Evolutionary conservation across 805 yeast genomes (phyloP).

Genomic region (Metschnikowia lunata): DNA sequence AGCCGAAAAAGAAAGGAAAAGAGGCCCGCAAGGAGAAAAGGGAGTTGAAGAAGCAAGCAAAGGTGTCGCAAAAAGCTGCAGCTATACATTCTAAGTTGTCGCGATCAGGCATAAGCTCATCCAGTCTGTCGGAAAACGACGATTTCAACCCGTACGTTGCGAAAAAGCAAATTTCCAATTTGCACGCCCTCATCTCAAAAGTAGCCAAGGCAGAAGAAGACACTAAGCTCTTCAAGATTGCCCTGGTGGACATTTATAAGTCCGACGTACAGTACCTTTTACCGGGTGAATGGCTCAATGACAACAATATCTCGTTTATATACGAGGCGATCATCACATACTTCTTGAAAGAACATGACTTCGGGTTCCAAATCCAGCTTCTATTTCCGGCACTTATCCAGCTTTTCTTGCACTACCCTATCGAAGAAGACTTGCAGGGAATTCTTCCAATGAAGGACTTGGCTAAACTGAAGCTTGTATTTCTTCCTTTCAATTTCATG

Average conservation of each 20-base stretch:
- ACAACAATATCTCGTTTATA: conserved; percentile 59
- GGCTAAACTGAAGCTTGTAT: conserved; percentile 42
- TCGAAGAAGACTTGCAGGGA: conserved; percentile 34
- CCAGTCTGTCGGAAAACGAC: not conserved
- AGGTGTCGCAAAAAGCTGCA: not conserved
- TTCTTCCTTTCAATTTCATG: conserved; percentile 66
- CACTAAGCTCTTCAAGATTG: conserved; percentile 42
- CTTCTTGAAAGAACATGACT: conserved; percentile 17
- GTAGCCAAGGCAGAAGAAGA: conserved; percentile 12
- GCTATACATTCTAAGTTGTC: conserved; percentile 2
- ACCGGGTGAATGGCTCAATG: conserved; percentile 72
- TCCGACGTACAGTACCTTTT: conserved; percentile 55
- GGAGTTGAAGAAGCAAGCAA: not conserved
- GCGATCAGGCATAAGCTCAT: not conserved
- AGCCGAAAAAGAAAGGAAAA: conserved; percentile 3
- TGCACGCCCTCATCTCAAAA: conserved; percentile 7
- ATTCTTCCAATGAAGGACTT: conserved; percentile 32
- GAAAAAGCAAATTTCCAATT: conserved; percentile 5
- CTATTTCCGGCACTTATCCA: conserved; percentile 62
- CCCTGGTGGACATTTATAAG: conserved; percentile 53
- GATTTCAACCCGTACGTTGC: conserved; percentile 8
- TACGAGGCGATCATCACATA: conserved; percentile 44
- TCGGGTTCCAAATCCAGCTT: conserved; percentile 26
- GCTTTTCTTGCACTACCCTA: conserved; percentile 48
- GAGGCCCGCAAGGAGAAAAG: conserved; percentile 10